A percentile compares a stretch with the other conserved stretches of the same genome.
Conservation (phyloP, 768 basidiomycete species). For the Termitomyces heimii region DNA sequence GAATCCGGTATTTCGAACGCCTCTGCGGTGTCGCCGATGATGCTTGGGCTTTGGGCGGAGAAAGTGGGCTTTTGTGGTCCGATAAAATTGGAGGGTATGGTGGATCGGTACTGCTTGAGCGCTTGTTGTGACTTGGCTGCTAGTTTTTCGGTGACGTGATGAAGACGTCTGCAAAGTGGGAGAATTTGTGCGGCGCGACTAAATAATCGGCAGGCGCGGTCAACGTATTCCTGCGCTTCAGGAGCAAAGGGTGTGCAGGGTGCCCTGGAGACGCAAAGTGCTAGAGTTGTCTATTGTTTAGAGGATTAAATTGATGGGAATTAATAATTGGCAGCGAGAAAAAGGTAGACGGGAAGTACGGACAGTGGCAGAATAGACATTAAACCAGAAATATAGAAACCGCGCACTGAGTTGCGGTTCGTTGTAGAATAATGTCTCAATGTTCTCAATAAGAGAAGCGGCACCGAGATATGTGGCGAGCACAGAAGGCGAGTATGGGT, state of each 20-base stretch:
- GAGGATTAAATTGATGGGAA: background rate
- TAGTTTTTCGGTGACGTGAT: conserved; percentile 32
- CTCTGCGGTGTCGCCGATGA: background rate
- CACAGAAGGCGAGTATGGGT: conserved; percentile 64
- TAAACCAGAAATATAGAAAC: conserved; percentile 71
- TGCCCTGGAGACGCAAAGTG: conserved; percentile 57
- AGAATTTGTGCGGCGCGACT: conserved; percentile 50
- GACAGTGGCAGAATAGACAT: conserved; percentile 67
- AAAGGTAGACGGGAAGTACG: conserved; percentile 19
- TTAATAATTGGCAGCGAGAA: background rate
- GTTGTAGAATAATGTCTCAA: conserved; percentile 50
- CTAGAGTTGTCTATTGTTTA: conserved; percentile 48
- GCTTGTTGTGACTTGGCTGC: conserved; percentile 42
- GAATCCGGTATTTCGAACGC: conserved; percentile 19
- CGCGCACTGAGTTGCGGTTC: conserved; percentile 58
- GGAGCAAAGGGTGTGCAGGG: conserved; percentile 53
- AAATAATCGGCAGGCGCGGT: conserved; percentile 53
- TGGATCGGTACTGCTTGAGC: conserved; percentile 30
- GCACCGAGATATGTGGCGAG: conserved; percentile 62
- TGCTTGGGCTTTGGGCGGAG: background rate
- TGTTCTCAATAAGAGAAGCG: conserved; percentile 48
- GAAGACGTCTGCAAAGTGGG: conserved; percentile 52
- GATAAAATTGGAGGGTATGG: background rate
- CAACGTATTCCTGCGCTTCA: conserved; percentile 56
- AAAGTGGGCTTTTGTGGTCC: background rate